These are phyloP conservation scores for Coemansia aciculifera DNA, from an alignment of 192 early-diverging fungal genomes.

Conservation along the genomic window DNA sequence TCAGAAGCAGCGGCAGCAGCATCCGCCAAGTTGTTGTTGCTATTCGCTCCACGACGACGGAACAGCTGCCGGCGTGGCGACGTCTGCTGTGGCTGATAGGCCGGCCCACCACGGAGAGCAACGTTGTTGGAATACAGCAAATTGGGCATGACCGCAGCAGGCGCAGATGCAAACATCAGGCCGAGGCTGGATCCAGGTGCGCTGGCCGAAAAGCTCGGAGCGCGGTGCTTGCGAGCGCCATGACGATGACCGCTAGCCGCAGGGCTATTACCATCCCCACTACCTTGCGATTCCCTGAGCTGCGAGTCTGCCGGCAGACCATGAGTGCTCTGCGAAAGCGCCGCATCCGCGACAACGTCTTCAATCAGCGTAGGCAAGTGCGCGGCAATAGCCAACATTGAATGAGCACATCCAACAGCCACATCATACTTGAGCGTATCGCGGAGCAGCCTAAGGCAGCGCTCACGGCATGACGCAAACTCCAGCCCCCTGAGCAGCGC, in stretches of 20 bases:
- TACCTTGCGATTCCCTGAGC: neutral
- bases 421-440: conserved; percentile 20
- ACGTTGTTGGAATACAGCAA: neutral
- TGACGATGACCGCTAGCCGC: conserved; percentile 12
- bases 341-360: conserved; percentile 12
- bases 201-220: conserved; percentile 15
- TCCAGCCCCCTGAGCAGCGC: conserved; percentile 42
- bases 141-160: neutral
- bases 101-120: neutral
- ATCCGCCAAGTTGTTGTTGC: neutral
- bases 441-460: conserved; percentile 36
- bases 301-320: neutral
- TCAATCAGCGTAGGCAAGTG: conserved; percentile 33
- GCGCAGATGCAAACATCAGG: conserved; percentile 36
- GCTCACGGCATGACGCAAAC: conserved; percentile 37
- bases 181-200: conserved; percentile 38
- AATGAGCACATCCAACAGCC: conserved; percentile 4
- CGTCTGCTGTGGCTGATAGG: neutral
- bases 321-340: neutral
- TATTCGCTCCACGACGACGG: conserved; percentile 22
- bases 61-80: conserved; percentile 45
- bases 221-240: conserved; percentile 11
- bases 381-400: conserved; percentile 32
- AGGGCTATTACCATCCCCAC: neutral
- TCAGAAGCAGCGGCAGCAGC: neutral